Base-by-base conservation (phyloP, 257 asterid genomes). In the Primulina eburnea region DNA sequence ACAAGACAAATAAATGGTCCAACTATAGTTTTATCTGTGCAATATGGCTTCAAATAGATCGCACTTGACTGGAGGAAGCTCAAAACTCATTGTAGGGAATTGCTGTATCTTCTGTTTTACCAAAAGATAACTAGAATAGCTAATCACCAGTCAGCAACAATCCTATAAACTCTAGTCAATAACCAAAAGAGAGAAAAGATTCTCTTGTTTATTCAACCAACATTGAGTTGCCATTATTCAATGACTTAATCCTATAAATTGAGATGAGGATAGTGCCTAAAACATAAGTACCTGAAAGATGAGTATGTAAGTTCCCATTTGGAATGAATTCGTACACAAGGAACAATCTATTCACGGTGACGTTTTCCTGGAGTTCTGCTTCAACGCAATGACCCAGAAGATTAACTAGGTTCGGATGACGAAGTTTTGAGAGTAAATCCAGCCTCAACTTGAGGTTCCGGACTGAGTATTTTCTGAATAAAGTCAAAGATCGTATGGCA, bases 351-450 rank as follows among this genome's bases (percentile, higher is more conserved):
- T 77, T 83, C 55, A 78, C 79, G 35, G 83, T 67, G 53, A 87
- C 71, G 17, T 93, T 94, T 21, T 90, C 97, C 68, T 83, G 90
- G 69, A 70, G 66, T 67, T 88, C 85, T 18, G 79, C 92, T 76
- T 89, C 92, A 38, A 88, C 84, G 81, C 97, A 93, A 80, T 89
- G 89, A 65, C 99, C 99, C 30, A 90, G 80, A 71, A 85, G 86
- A 73, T 73, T 76, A 70, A 87, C 96, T 77, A 93, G 81, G 80
- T 93, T 84, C 29, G 96, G 97, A 71, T 93, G 96, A 20, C 73
- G 89, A 74, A 93, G 89, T 89, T 90, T 93, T 29, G 92, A 87
- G 34, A 93, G 92, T 78, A 89, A 78, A 82, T 90, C 96, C 79
- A 90, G 82, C 79, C 92, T 85, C 76, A 82, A 70, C 77, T 73